Evolutionary conservation across 2,329 filamentous ascomycete genomes (phyloP), one percentile per base, ranked within the genome.

Genomic region (Nothophaeocryptopus gaeumannii): DNA sequence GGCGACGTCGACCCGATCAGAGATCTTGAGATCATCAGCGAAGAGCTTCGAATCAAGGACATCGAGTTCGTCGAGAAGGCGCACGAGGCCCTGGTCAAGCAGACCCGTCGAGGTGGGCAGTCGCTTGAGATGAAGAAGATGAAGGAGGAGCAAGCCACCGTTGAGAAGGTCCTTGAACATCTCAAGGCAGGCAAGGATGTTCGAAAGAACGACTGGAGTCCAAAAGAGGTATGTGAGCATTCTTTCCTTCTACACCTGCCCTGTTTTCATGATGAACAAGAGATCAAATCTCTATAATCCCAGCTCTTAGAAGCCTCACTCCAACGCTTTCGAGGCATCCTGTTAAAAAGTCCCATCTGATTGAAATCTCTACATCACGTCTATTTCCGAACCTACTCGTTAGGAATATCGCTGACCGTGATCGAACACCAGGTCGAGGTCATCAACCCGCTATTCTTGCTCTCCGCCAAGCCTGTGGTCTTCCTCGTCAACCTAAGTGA

Each of bases 31-130:
- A 99, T 99, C 72, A 97, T 99, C 74, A 89, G 85, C 71, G 91
- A 97, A 69, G 93, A 99, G 77, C 78, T 99, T 67, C 85, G 92
- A 57, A 85, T 96, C 72, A 99, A 99, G 79, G 93, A 99, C 74
- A 96, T 96, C 59, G 95, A 99, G 77, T 99, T 97, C 70, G 84
- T 88, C 53, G 91, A 96, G 77, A 99, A 99, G 81, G 88, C 91
- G 3, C 83, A 93, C 48, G 95, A 97, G 72, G 84, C 81, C 71
- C 80, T 95, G 63, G 85, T 87, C 78, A 99, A 97, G 82, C 92
- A 93, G 78, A 99, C 93, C 36, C 82, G 89, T 59, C 82, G 92
- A 75, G 93, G 93, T 67, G 93, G 93, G 40, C 92, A 99, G 75
- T 90, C 86, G 71, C 78, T 99, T 54, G 93, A 99, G 78, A 89